Base-by-base conservation (phyloP, 2,329 filamentous ascomycete species). In the Fusarium foetens region DNA sequence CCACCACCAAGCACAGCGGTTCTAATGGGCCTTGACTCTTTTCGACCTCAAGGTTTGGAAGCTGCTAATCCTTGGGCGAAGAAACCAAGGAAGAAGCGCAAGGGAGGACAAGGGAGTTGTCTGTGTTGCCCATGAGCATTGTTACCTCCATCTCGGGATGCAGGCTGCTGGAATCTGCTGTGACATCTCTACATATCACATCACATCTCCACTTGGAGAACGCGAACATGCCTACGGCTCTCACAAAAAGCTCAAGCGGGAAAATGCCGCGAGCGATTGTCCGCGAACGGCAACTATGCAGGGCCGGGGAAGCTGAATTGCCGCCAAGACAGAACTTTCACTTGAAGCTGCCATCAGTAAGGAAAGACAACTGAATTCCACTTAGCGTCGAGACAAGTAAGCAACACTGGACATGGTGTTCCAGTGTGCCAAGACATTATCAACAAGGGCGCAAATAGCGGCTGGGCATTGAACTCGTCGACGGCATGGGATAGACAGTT, bases 1-100 rank as follows among this genome's bases (percentile, higher is more conserved):
- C 52, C 29, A 54, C 68, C 66, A 68, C 74, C 70, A 71, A 66
- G 75, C 72, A 55, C 33, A 12, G 45, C 38, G 66, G 65, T 72
- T 67, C 60, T 42, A 62, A 64, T 61, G 54, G 60, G 60, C 27
- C 71, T 74, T 63, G 63, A 71, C 62, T 58, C 49, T 63, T 72
- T 58, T 63, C 62, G 53, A 64, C 41, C 63, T 63, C 58, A 75
- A 75, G 68, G 71, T 69, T 59, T 75, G 61, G 59, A 67, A 69
- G 66, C 27, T 62, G 60, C 49, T 60, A 59, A 73, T 72, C 72
- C 67, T 55, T 68, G 63, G 33, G 39, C 33, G 49, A 41, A 58
- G 45, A 53, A 35, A 29, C 51, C 46, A 52, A 64, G 61, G 60
- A 67, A 39, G 66, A 68, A 66, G 65, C 27, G 66, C 66, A 73